phyloP scores from a whole-genome alignment of 495 filamentous ascomycete genomes.

The Delitschia confertaspora region DNA sequence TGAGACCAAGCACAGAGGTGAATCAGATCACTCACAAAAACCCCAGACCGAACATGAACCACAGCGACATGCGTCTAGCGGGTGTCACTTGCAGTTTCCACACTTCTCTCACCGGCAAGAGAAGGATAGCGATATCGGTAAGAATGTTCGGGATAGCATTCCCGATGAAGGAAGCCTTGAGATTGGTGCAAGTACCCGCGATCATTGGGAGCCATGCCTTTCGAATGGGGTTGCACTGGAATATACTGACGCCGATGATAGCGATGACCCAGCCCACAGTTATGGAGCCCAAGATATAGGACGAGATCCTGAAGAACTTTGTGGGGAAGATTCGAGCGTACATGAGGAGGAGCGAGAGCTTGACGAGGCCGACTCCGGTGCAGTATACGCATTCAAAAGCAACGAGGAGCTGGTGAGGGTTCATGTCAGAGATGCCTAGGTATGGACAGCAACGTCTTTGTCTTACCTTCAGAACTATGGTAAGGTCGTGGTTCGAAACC shows the following conservation, averaged over 20 bases:
- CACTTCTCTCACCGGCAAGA: slow-evolving; percentile 9
- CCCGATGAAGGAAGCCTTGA: background rate
- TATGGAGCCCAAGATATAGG: background rate
- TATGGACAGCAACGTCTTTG: no score
- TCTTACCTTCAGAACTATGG: no score
- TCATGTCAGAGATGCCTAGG: no score
- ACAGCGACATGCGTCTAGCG: no score
- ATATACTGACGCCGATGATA: background rate
- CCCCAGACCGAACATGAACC: no score
- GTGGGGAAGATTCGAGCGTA: background rate
- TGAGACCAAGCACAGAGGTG: no score
- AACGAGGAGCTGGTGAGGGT: background rate
- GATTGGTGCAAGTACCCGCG: slow-evolving; percentile 1
- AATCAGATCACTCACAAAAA: no score
- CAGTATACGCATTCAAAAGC: slow-evolving; percentile 1
- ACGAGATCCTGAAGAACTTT: background rate
- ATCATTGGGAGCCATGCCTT: background rate
- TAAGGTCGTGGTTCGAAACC: no score
- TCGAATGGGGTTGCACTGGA: slow-evolving; percentile 3
- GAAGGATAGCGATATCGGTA: slow-evolving; percentile 4
- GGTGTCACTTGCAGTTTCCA: slow-evolving; percentile 11
- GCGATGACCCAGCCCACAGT: background rate
- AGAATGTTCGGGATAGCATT: slow-evolving; percentile 5
- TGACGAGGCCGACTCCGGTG: background rate
- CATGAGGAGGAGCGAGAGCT: background rate